Evolutionary conservation across 1,284 basidiomycete species (phyloP), one percentile per base, ranked within the genome.

Genomic region (Trametes sp.): DNA sequence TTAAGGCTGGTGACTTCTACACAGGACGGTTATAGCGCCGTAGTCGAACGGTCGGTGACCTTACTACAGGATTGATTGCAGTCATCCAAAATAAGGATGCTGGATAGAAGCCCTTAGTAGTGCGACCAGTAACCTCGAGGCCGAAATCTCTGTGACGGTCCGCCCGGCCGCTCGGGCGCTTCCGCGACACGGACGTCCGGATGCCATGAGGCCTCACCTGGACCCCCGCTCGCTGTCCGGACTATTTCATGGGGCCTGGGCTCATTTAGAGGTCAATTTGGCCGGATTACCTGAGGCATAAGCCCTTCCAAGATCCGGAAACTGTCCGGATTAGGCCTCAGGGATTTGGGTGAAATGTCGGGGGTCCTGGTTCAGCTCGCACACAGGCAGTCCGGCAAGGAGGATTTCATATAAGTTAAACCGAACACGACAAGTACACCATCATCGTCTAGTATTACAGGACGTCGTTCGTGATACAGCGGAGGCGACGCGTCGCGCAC

Each of bases 371-470:
- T 41, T 41, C 38, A n/a, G n/a, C 41, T 21, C 41, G 41, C 41
- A 16, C 38, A 41, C 38, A 41, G 7, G 38, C 31, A 6, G 31
- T 33, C 31, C 31, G 31, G 4, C 19, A n/a, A 24, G 36, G 52
- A 48, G 36, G 19, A 36, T 60, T 57, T 55, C 62, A 61, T 46
- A 62, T 67, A 67, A 67, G 21, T 67, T 67, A 64, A 63, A 54
- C 57, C 56, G 62, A 45, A 54, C 54, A 46, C 52, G 63, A 67
- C 66, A 67, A 67, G 66, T 67, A 67, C 66, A 67, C 62, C 62
- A 65, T 66, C 69, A 67, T 68, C 70, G 69, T 70, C 70, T 69
- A 70, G 66, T 70, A 72, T 69, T 70, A 70, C 69, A 72, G 65
- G 63, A 70, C 69, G 69, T 70, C 69, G 70, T 62, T 69, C 69